Evolutionary conservation across 106 monocot species (phyloP).

Genomic region (Gastrodia elata): DNA sequence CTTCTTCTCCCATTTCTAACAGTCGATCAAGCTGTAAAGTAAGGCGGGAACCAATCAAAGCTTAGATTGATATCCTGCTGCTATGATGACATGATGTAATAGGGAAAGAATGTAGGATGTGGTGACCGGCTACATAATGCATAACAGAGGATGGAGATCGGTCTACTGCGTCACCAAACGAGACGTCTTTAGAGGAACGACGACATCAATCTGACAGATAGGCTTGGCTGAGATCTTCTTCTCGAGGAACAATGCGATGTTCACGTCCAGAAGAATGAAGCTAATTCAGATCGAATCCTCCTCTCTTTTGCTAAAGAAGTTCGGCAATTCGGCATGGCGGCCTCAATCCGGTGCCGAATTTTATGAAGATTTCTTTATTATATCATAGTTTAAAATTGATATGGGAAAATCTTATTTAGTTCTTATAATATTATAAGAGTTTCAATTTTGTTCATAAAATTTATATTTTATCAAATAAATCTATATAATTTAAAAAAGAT

Average conservation of each 20-base stretch:
- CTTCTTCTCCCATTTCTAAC: slow-evolving; percentile 38
- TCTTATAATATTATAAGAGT: no score
- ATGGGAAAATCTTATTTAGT: no score
- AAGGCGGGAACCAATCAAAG: no score
- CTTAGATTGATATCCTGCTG: slow-evolving; percentile 78
- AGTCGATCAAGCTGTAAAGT: slow-evolving; percentile 39
- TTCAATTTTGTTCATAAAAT: no score
- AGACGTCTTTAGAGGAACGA: slow-evolving; percentile 43
- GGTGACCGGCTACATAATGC: slow-evolving; percentile 66
- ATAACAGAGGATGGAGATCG: slow-evolving; percentile 70
- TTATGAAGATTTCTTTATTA: no score
- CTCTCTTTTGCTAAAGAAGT: no score
- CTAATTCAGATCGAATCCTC: no score
- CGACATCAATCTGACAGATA: slow-evolving; percentile 49
- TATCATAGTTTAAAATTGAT: no score
- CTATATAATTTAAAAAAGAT: no score
- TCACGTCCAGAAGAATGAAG: slow-evolving; percentile 49
- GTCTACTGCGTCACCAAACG: slow-evolving; percentile 51
- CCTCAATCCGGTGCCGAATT: no score
- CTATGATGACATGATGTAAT: slow-evolving; percentile 79
- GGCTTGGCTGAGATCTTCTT: slow-evolving; percentile 82
- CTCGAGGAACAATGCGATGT: slow-evolving; percentile 64
- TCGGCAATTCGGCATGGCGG: no score
- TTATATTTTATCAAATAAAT: no score
- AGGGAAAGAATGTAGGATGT: slow-evolving; percentile 60